Evolutionary conservation across 139 green algal species (phyloP).

Genomic region (Astrephomene gubernaculifera): DNA sequence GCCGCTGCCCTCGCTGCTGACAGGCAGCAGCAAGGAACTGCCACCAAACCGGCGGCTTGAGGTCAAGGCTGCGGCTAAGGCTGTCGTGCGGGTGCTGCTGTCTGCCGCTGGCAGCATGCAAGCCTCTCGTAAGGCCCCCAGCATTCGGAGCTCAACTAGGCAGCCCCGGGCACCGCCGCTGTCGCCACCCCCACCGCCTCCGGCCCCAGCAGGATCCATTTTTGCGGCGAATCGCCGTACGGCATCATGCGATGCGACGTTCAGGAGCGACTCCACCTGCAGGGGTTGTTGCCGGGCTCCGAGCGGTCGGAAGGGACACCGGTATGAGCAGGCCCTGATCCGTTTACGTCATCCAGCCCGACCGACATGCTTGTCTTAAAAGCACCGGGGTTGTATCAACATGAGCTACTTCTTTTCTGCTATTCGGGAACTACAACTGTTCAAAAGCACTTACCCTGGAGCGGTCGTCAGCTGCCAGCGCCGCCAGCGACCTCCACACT

Average conservation of each 20-base stretch:
- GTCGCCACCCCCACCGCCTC: neutral
- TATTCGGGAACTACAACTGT: no score
- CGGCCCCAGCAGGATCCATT: neutral
- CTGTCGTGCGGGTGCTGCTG: neutral
- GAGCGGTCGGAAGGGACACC: neutral
- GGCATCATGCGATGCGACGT: neutral
- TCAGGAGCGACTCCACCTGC: conserved; percentile 4
- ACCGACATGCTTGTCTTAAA: no score
- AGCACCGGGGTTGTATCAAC: no score
- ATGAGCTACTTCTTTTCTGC: no score
- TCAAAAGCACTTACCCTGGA: no score
- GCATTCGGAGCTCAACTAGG: conserved; percentile 76
- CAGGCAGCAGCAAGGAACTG: neutral
- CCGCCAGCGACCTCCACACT: conserved; percentile 20
- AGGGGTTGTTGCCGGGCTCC: neutral
- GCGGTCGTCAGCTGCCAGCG: conserved; percentile 32
- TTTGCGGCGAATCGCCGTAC: conserved; percentile 3
- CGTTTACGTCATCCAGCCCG: no score
- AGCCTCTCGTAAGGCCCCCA: conserved; percentile 62
- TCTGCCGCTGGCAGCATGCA: conserved; percentile 47
- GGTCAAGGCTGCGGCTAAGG: no score
- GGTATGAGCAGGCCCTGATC: no score
- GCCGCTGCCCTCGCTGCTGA: neutral
- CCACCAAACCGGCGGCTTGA: neutral
- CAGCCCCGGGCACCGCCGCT: conserved; percentile 57